A percentile compares a stretch with the other conserved stretches of the same genome.
Evolutionary conservation across 345 rosid species (phyloP).

Genomic region (Eutrema heterophyllum): DNA sequence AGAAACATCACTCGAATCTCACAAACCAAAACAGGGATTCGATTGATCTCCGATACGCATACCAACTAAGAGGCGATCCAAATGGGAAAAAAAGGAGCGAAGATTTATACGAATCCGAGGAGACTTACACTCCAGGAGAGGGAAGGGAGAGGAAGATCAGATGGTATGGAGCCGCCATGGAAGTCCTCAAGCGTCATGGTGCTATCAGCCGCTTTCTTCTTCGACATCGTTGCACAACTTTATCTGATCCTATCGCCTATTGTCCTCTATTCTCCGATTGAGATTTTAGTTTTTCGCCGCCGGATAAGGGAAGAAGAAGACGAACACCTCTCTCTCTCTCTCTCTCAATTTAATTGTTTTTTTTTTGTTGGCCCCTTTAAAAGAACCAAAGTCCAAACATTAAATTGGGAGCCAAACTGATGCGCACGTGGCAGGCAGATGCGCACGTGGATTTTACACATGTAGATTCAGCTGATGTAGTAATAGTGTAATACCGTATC

Average conservation of each 20-base stretch:
- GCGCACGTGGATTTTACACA: no score
- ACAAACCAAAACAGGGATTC: not conserved
- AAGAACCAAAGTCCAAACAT: no score
- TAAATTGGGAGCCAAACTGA: no score
- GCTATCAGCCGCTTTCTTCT: slow-evolving; percentile 62
- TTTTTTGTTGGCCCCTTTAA: no score
- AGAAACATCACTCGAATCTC: slow-evolving; percentile 8
- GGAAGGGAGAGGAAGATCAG: slow-evolving; percentile 85
- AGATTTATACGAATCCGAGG: not conserved
- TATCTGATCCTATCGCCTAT: not conserved
- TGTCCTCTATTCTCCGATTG: slow-evolving; percentile 21
- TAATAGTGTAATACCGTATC: no score
- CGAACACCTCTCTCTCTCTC: slow-evolving; percentile 3
- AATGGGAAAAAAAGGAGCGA: not conserved
- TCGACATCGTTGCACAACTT: slow-evolving; percentile 53
- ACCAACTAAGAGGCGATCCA: slow-evolving; percentile 2
- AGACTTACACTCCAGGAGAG: slow-evolving; percentile 87
- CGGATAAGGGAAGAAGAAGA: slow-evolving; percentile 10
- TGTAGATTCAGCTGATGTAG: no score
- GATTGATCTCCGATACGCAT: slow-evolving; percentile 25
- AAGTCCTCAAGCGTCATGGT: slow-evolving; percentile 91
- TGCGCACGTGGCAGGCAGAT: no score
- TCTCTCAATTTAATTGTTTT: no score
- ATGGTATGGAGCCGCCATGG: slow-evolving; percentile 88
- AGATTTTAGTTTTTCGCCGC: slow-evolving; percentile 13